Evolutionary conservation across 2,329 filamentous ascomycete genomes (phyloP).

Genomic region (Aspergillus tanneri): DNA sequence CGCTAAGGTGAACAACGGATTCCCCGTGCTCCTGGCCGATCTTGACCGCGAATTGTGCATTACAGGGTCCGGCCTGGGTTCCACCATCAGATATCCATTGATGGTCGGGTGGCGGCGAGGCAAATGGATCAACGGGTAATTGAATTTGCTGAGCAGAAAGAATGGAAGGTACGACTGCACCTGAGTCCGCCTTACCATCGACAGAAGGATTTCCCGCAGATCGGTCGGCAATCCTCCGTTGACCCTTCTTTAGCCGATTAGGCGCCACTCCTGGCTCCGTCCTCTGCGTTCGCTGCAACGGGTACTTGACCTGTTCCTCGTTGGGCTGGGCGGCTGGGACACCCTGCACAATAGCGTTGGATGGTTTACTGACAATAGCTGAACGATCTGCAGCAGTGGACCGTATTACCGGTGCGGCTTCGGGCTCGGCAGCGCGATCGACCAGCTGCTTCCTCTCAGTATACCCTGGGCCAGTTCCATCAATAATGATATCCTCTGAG

Average conservation of each 20-base stretch:
- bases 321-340: constrained; percentile 1
- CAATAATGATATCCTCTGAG: constrained; percentile 85
- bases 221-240: constrained; percentile 59
- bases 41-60: constrained; percentile 22
- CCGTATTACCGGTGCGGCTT: constrained; percentile 75
- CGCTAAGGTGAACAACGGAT: constrained; percentile 15
- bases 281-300: constrained; percentile 14
- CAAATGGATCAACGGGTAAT: constrained; percentile 27
- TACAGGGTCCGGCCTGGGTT: constrained; percentile 28
- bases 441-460: constrained; percentile 80
- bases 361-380: constrained; percentile 67
- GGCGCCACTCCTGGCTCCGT: constrained; percentile 34
- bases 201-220: constrained; percentile 45
- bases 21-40: constrained; percentile 19
- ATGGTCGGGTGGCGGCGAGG: constrained; percentile 27
- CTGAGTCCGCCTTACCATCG: constrained; percentile 32
- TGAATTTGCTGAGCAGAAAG: constrained; percentile 32
- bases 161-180: constrained; percentile 30
- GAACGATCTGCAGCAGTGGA: constrained; percentile 62
- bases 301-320: constrained; percentile 16
- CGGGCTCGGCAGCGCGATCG: constrained; percentile 74
- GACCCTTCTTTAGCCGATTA: constrained; percentile 49
- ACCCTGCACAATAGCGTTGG: constrained; percentile 29
- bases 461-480: constrained; percentile 78
- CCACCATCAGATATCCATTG: constrained; percentile 34